These are phyloP conservation scores for Bipolaris cookei DNA, from an alignment of 2,329 filamentous ascomycete genomes.

Conservation along the genomic window DNA sequence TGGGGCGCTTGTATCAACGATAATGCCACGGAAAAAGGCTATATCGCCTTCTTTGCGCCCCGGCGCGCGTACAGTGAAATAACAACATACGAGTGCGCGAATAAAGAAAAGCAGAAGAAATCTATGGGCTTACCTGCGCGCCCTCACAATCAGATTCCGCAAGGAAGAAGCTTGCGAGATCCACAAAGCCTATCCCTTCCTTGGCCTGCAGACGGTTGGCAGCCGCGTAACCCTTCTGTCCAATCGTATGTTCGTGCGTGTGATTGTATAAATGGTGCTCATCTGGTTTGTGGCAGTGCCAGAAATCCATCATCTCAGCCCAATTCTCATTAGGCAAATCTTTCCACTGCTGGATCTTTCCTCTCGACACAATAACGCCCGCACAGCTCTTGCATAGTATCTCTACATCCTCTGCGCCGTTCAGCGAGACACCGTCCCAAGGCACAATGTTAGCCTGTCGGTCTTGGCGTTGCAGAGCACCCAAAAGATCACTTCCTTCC, in stretches of 20 bases:
- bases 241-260: conserved; percentile 39
- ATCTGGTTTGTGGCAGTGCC: conserved; percentile 95
- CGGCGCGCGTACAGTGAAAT: conserved; percentile 1
- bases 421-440: conserved; percentile 52
- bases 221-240: conserved; percentile 76
- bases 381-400: conserved; percentile 40
- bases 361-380: conserved; percentile 24
- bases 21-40: conserved; percentile 55
- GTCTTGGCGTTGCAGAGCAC: conserved; percentile 36
- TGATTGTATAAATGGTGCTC: conserved; percentile 64
- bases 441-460: conserved; percentile 50
- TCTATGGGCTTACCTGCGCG: conserved; percentile 51
- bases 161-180: conserved; percentile 78
- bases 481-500: conserved; percentile 40
- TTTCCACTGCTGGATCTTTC: conserved; percentile 69
- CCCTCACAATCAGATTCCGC: conserved; percentile 67
- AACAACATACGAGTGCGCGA: background rate
- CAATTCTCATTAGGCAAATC: conserved; percentile 95
- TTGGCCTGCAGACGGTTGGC: conserved; percentile 73
- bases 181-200: conserved; percentile 75
- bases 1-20: conserved; percentile 67
- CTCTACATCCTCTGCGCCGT: conserved; percentile 24
- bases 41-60: conserved; percentile 65
- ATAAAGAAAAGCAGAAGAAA: background rate
- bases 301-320: conserved; percentile 99